Evolutionary conservation across 306 rosid genomes (phyloP), one percentile per base, ranked within the genome.

Genomic region (Quercus parvula): DNA sequence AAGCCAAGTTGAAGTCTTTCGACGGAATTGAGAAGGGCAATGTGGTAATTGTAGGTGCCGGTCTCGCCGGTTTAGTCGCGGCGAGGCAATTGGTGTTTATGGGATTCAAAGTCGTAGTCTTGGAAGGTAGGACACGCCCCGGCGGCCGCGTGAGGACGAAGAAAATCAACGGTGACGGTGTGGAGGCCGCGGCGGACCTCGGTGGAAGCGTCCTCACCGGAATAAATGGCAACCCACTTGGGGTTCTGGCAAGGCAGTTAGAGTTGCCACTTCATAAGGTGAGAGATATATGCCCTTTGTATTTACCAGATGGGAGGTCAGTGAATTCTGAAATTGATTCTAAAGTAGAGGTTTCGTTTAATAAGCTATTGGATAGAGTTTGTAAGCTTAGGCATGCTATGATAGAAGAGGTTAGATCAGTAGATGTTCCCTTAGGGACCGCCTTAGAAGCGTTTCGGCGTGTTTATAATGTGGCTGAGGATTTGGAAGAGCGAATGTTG

Each of bases 121-220:
- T 93, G 91, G 98, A 93, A 79, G 98, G 98, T 22, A 90, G 97
- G 71, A 78, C 27, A 20, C 89, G 98, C 49, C 92, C 98, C 2
- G 98, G 98, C 22, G 98, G 98, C 12, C 90, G 97, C 22, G 98
- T 94, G 75, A 94, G 84, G 91, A 94, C 97, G 15, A 94, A 73
- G 90, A 94, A 69, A 86, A 89, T 94, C 91, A 51, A 4, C 18
- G 91, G 89, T 12, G 93, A 84, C 55, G 88, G 82, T 0, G 78
- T 85, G 33, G 91, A 64, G 82, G 98, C 97, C 8, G 98, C 98
- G 2, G 98, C 92, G 1, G 98, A 94, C 77, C 93, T 94, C 5
- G 97, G 98, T 86, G 98, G 98, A 13, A 94, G 97, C 83, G 98
- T 94, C 3, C 97, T 94, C 63, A 94, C 97, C 2, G 98, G 98